A percentile compares a stretch with the other conserved stretches of the same genome.
Evolutionary conservation across 345 rosid genomes (phyloP).

Genomic region (Luvunga scandens): DNA sequence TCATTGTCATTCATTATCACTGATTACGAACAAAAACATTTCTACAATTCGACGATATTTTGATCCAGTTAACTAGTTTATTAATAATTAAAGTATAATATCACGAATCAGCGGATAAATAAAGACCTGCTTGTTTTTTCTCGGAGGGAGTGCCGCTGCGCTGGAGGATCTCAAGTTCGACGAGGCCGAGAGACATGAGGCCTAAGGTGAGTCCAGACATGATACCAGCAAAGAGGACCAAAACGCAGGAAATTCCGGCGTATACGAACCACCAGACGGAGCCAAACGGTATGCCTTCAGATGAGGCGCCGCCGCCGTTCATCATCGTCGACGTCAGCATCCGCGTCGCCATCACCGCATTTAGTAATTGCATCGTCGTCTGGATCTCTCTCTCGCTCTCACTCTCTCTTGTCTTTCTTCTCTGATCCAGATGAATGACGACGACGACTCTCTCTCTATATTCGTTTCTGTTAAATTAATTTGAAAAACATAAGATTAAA

Average conservation of each 20-base stretch:
- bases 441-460: background rate
- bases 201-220: slow-evolving; percentile 98
- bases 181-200: slow-evolving; percentile 96
- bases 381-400: background rate
- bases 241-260: slow-evolving; percentile 69
- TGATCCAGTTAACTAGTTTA: no score
- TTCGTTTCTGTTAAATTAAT: no score
- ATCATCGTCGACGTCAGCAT: slow-evolving; percentile 39
- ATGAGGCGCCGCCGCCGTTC: slow-evolving; percentile 22
- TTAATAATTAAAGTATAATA: no score
- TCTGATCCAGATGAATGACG: background rate
- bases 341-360: slow-evolving; percentile 63
- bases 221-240: slow-evolving; percentile 93
- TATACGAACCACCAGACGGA: slow-evolving; percentile 54
- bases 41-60: background rate
- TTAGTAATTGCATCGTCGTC: slow-evolving; percentile 68
- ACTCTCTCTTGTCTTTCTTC: background rate
- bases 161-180: slow-evolving; percentile 92
- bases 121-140: slow-evolving; percentile 86
- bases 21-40: no score
- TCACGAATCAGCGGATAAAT: no score
- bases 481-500: no score
- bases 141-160: slow-evolving; percentile 81
- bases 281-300: slow-evolving; percentile 56
- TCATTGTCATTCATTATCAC: no score